These are phyloP conservation scores for Perkinsus marinus DNA, from an alignment of 169 alveolate genomes.

Conservation along the genomic window DNA sequence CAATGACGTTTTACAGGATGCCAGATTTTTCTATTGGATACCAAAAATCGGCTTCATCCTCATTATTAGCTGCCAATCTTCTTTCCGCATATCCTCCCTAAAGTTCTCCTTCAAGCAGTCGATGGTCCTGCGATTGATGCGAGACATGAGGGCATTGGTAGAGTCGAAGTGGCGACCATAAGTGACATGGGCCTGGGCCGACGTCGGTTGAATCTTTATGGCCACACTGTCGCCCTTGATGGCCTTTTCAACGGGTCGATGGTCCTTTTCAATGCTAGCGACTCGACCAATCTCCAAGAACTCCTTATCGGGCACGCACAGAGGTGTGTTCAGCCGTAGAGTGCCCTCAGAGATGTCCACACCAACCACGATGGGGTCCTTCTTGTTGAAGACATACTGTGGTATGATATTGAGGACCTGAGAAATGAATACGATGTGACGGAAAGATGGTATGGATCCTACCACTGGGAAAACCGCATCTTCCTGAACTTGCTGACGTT, in stretches of 20 bases:
- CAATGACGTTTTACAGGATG: too few relatives aligned
- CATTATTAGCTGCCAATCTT: constrained; percentile 84
- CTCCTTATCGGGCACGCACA: constrained; percentile 74
- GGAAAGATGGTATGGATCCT: background rate
- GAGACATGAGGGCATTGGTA: constrained; percentile 59
- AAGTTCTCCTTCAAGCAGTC: constrained; percentile 84
- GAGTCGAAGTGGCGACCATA: constrained; percentile 90
- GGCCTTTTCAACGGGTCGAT: constrained; percentile 78
- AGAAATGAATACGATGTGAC: constrained; percentile 75
- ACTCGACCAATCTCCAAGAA: constrained; percentile 83
- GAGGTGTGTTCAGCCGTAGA: constrained; percentile 83
- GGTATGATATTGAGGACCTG: constrained; percentile 79
- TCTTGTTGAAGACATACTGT: constrained; percentile 80
- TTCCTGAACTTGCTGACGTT: constrained; percentile 37
- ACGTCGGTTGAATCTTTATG: constrained; percentile 41
- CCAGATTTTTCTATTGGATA: constrained; percentile 44
- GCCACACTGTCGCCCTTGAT: constrained; percentile 71
- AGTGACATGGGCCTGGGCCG: constrained; percentile 33
- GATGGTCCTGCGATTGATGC: constrained; percentile 79
- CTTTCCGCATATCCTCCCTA: constrained; percentile 80
- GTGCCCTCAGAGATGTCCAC: constrained; percentile 82
- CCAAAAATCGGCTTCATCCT: constrained; percentile 59
- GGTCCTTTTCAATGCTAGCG: constrained; percentile 80
- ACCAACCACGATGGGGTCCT: constrained; percentile 93
- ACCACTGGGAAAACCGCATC: constrained; percentile 15